Conservation (phyloP, 495 filamentous ascomycete genomes). For the Annulohypoxylon bovei region DNA sequence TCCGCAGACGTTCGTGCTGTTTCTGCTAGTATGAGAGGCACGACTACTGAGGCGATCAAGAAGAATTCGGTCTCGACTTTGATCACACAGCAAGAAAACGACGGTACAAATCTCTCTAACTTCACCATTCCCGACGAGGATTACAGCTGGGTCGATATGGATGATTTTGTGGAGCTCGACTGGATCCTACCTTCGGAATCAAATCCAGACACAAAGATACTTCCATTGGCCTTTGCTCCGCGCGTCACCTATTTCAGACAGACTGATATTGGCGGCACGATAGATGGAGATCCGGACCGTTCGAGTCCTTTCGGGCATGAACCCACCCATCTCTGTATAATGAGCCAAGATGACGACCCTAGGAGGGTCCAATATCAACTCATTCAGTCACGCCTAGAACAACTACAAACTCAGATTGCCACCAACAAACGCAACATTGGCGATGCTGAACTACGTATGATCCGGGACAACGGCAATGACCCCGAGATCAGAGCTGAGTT, state of each 20-base stretch:
- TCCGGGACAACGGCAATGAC: constrained; percentile 64
- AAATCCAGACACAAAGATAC: constrained; percentile 90
- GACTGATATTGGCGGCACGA: constrained; percentile 84
- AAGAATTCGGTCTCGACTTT: constrained; percentile 64
- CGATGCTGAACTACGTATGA: constrained; percentile 70
- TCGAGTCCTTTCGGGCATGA: constrained; percentile 91
- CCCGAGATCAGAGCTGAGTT: constrained; percentile 67
- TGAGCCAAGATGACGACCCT: constrained; percentile 93
- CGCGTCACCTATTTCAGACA: constrained; percentile 97
- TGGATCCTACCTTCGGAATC: constrained; percentile 93
- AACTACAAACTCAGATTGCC: constrained; percentile 78
- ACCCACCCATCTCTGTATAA: constrained; percentile 91
- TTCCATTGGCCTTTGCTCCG: constrained; percentile 90
- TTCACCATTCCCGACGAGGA: constrained; percentile 97
- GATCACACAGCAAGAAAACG: constrained; percentile 59
- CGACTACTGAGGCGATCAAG: constrained; percentile 76
- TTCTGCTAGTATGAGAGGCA: constrained; percentile 86
- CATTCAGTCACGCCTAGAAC: constrained; percentile 80
- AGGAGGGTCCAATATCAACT: constrained; percentile 87
- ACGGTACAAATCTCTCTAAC: constrained; percentile 75
- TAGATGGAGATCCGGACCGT: constrained; percentile 72
- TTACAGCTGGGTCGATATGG: constrained; percentile 97
- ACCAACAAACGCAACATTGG: constrained; percentile 73
- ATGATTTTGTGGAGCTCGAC: constrained; percentile 97
- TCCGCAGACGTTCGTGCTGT: constrained; percentile 93